Percentiles rank a stretch among this genome's conserved stretches.
These are phyloP conservation scores for Candida sp. DNA, from an alignment of 1,139 yeast genomes.

Conservation along the genomic window DNA sequence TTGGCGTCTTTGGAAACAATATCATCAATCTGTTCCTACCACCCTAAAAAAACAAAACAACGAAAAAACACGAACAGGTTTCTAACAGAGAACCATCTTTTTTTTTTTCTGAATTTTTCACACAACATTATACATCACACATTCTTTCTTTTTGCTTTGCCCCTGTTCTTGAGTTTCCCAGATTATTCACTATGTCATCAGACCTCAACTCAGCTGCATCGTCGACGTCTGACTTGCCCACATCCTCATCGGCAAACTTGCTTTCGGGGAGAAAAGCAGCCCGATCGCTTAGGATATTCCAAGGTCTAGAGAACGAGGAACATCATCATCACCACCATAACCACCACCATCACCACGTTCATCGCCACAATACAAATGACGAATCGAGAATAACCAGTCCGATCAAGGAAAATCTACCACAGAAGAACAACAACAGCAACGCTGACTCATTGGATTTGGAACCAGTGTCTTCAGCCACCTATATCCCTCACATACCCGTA, in stretches of 20 bases:
- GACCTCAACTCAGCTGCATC: not conserved
- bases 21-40: too few species aligned
- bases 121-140: not conserved
- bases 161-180: not conserved
- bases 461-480: constrained; percentile 37
- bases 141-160: not conserved
- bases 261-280: constrained; percentile 42
- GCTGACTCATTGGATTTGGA: constrained; percentile 16
- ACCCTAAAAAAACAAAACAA: not conserved
- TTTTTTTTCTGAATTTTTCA: not conserved
- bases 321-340: not conserved
- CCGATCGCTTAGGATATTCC: constrained; percentile 37
- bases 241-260: constrained; percentile 4
- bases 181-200: not conserved
- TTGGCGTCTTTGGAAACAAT: too few species aligned
- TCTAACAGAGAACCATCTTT: not conserved
- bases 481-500: constrained; percentile 36
- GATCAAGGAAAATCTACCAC: constrained; percentile 4
- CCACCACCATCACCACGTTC: not conserved
- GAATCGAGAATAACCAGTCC: constrained; percentile 8
- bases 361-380: not conserved
- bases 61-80: not conserved
- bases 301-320: constrained; percentile 21
- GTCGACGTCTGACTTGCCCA: not conserved
- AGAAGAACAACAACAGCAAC: constrained; percentile 3